phyloP scores from a whole-genome alignment of 768 basidiomycete species.

The Lactarius akahatsu region DNA sequence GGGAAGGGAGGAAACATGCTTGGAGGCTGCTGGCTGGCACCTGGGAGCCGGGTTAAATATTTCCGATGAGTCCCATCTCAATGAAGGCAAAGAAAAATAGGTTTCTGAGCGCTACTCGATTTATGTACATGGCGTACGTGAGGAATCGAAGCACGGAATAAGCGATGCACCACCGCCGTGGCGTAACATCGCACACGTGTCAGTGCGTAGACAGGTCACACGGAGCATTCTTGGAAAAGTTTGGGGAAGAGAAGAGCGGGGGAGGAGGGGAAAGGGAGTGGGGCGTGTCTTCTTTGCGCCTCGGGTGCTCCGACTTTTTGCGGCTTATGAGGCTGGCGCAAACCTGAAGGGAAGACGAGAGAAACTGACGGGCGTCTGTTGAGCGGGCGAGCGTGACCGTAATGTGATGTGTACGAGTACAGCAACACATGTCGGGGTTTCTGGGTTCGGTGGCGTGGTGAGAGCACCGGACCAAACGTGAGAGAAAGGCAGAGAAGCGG shows the following conservation, averaged over 20 bases:
- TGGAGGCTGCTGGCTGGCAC: neutral
- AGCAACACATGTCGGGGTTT: slow-evolving; percentile 3
- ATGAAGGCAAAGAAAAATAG: neutral
- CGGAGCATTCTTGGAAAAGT: neutral
- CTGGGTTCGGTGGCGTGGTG: neutral
- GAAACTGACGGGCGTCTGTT: neutral
- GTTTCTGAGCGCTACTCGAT: slow-evolving; percentile 11
- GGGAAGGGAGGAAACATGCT: neutral
- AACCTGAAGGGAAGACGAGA: neutral
- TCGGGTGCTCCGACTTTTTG: neutral
- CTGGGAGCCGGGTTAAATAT: neutral
- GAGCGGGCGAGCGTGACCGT: neutral
- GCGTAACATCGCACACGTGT: slow-evolving; percentile 17
- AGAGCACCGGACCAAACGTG: slow-evolving; percentile 7
- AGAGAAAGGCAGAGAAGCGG: neutral
- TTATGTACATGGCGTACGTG: slow-evolving; percentile 19
- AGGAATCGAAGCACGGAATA: slow-evolving; percentile 20
- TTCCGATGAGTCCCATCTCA: neutral
- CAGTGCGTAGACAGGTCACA: slow-evolving; percentile 1
- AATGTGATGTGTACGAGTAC: neutral
- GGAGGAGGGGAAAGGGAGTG: neutral
- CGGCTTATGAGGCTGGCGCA: neutral
- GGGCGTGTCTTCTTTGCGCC: neutral
- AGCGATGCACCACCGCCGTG: slow-evolving; percentile 14
- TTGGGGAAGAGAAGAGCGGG: neutral